phyloP scores from a whole-genome alignment of 345 rosid species.

The Syzygium oleosum region DNA sequence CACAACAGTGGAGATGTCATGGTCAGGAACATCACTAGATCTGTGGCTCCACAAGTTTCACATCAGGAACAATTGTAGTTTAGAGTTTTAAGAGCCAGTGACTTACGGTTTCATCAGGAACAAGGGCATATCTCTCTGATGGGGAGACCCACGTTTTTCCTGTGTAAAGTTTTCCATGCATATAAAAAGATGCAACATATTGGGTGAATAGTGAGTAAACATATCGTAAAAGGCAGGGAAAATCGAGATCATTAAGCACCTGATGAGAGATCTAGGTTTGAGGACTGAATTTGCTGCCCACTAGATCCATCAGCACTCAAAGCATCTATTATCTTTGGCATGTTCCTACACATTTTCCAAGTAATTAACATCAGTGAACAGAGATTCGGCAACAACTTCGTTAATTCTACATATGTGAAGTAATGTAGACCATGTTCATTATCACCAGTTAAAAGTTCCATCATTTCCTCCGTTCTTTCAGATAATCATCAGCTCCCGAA shows the following conservation, averaged over 20 bases:
- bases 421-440: background rate
- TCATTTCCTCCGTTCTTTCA: background rate
- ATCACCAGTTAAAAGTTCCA: background rate
- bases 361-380: background rate
- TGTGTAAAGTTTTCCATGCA: slow-evolving; percentile 11
- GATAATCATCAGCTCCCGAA: background rate
- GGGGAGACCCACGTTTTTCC: slow-evolving; percentile 88
- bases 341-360: slow-evolving; percentile 36
- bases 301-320: slow-evolving; percentile 79
- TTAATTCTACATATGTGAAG: background rate
- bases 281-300: slow-evolving; percentile 64
- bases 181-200: background rate
- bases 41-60: background rate
- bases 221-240: background rate
- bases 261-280: slow-evolving; percentile 54
- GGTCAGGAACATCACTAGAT: background rate
- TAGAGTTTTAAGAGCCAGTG: background rate
- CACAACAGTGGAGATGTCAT: background rate
- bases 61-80: background rate
- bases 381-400: background rate
- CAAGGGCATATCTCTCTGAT: slow-evolving; percentile 87
- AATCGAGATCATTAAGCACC: slow-evolving; percentile 25
- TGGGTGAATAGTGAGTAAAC: background rate
- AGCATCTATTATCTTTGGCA: slow-evolving; percentile 63
- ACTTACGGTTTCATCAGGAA: slow-evolving; percentile 82